Percentiles rank a stretch among this genome's conserved stretches.
These are phyloP conservation scores for Sugiyamaella valdiviana DNA, from an alignment of 805 yeast species.

Conservation along the genomic window DNA sequence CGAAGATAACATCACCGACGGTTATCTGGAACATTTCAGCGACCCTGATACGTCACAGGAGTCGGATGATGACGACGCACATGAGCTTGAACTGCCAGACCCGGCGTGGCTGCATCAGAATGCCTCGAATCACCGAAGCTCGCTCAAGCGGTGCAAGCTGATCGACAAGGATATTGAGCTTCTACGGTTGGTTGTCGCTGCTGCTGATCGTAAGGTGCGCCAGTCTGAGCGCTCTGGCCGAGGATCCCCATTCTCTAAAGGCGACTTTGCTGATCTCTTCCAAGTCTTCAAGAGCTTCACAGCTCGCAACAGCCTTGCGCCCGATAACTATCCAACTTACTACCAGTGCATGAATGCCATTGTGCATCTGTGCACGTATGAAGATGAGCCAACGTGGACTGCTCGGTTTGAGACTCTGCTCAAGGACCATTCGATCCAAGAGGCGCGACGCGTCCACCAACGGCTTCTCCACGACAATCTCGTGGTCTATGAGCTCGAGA, in stretches of 20 bases:
- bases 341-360: conserved; percentile 16
- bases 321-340: conserved; percentile 10
- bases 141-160: background rate
- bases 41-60: background rate
- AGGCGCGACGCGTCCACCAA: background rate
- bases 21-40: too few relatives aligned
- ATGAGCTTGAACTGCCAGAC: background rate
- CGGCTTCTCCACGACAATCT: background rate
- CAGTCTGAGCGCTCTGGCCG: background rate
- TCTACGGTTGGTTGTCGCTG: conserved; percentile 13
- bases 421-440: conserved; percentile 9
- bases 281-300: conserved; percentile 13
- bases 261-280: conserved; percentile 17
- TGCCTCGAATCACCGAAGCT: background rate
- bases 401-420: conserved; percentile 14
- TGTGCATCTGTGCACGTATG: conserved; percentile 14
- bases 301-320: conserved; percentile 10
- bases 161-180: conserved; percentile 14
- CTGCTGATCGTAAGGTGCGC: conserved; percentile 15
- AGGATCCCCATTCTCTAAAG: background rate
- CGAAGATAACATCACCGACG: background rate
- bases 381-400: conserved; percentile 14
- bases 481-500: background rate
- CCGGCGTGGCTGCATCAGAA: background rate
- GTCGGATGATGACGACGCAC: background rate